A percentile compares a stretch with the other conserved stretches of the same genome.
phyloP scores from a whole-genome alignment of 2,329 filamentous ascomycete species.

The Colletotrichum chrysophilum region DNA sequence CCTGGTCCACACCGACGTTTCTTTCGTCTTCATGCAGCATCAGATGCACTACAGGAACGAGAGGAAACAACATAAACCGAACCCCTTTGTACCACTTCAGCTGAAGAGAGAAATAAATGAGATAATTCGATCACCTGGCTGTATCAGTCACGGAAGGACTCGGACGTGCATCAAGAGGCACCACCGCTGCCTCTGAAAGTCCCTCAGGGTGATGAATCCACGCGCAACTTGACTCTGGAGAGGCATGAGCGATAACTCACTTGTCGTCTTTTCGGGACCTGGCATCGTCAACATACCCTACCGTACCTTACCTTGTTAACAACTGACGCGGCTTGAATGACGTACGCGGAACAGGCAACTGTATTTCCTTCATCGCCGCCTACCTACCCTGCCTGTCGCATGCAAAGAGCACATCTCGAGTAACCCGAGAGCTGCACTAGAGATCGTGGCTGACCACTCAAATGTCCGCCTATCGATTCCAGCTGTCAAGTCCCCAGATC shows the following conservation, averaged over 20 bases:
- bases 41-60: background rate
- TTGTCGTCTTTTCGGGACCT: background rate
- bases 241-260: background rate
- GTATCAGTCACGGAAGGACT: background rate
- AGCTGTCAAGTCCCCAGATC: background rate
- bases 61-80: background rate
- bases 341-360: conserved; percentile 8
- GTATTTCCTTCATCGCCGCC: background rate
- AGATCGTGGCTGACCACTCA: background rate
- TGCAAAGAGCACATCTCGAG: background rate
- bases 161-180: background rate
- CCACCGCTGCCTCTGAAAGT: background rate
- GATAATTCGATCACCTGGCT: background rate
- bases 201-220: background rate
- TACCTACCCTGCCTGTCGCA: background rate
- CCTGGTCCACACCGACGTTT: background rate
- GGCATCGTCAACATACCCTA: background rate
- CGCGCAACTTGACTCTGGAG: background rate
- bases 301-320: background rate
- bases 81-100: background rate
- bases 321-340: conserved; percentile 4
- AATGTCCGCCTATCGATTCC: background rate
- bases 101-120: background rate
- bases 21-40: background rate
- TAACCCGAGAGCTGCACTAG: background rate